Evolutionary conservation across 208 protist genomes (phyloP).

Genomic region (Balamuthia mandrillaris): DNA sequence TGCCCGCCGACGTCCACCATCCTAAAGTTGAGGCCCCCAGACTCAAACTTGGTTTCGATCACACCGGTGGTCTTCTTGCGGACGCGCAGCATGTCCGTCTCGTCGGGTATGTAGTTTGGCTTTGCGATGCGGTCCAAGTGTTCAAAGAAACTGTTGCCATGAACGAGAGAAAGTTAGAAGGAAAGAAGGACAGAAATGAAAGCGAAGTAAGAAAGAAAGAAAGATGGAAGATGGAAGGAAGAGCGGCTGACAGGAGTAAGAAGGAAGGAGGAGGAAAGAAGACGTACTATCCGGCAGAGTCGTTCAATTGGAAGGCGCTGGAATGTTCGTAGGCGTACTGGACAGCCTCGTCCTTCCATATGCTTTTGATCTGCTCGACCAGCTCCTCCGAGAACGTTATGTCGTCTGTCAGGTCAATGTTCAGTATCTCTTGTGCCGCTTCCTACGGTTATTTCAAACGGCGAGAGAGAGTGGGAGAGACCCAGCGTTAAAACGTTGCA

Average conservation of each 20-base stretch:
- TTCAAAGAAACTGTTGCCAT: constrained; percentile 73
- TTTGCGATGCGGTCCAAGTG: constrained; percentile 58
- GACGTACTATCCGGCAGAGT: constrained; percentile 72
- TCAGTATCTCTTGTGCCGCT: background rate
- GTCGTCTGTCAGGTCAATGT: background rate
- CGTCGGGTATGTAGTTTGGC: constrained; percentile 67
- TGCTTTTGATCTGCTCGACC: constrained; percentile 48
- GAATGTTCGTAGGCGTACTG: constrained; percentile 46
- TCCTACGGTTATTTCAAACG: background rate
- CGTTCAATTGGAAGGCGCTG: constrained; percentile 68
- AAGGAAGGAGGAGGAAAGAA: no score
- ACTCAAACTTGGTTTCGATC: constrained; percentile 75
- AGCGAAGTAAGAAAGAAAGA: no score
- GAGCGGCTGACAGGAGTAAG: no score
- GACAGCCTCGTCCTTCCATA: constrained; percentile 67
- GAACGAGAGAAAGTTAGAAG: no score
- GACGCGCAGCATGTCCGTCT: constrained; percentile 73
- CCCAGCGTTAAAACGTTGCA: no score
- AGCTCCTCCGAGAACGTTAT: constrained; percentile 35
- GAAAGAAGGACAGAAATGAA: no score
- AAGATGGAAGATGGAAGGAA: no score
- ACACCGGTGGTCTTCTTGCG: constrained; percentile 82
- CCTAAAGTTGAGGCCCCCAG: constrained; percentile 61
- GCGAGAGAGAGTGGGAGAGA: background rate
- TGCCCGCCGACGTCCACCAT: constrained; percentile 81